A percentile compares a stretch with the other conserved stretches of the same genome.
phyloP scores from a whole-genome alignment of 2,329 filamentous ascomycete species.

The Pseudogymnoascus sp. region DNA sequence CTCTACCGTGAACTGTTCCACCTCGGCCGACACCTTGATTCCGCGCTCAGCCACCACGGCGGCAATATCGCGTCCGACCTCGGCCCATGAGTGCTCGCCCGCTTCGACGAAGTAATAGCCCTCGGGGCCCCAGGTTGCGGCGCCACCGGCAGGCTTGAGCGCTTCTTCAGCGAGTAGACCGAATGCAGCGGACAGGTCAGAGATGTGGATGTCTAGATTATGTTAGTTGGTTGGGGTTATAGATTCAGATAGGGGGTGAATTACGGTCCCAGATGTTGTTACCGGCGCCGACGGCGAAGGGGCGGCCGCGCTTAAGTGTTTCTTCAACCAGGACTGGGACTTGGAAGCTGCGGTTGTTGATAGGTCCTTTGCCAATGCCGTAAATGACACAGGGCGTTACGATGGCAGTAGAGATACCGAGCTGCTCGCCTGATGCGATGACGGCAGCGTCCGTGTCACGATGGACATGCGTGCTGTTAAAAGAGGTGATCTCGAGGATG shows the following conservation, averaged over 20 bases:
- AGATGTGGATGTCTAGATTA: constrained; percentile 42
- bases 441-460: constrained; percentile 49
- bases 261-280: constrained; percentile 28
- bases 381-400: constrained; percentile 51
- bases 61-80: constrained; percentile 36
- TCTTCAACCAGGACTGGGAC: constrained; percentile 37
- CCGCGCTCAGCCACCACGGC: constrained; percentile 40
- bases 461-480: constrained; percentile 39
- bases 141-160: constrained; percentile 28
- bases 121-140: constrained; percentile 40
- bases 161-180: constrained; percentile 44
- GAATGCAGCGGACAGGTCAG: constrained; percentile 44
- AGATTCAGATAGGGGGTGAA: background rate
- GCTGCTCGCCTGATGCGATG: constrained; percentile 23
- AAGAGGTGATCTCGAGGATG: constrained; percentile 33
- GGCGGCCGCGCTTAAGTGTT: constrained; percentile 38
- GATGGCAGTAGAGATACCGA: constrained; percentile 42
- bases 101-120: constrained; percentile 51
- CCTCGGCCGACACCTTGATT: constrained; percentile 27
- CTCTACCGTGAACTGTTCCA: constrained; percentile 15
- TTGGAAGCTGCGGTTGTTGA: constrained; percentile 41
- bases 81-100: constrained; percentile 41
- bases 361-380: constrained; percentile 42
- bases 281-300: constrained; percentile 42
- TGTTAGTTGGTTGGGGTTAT: background rate